Evolutionary conservation across 352 stramenopile species (phyloP), one percentile per base, ranked within the genome.

Genomic region (Nothophytophthora sp.): DNA sequence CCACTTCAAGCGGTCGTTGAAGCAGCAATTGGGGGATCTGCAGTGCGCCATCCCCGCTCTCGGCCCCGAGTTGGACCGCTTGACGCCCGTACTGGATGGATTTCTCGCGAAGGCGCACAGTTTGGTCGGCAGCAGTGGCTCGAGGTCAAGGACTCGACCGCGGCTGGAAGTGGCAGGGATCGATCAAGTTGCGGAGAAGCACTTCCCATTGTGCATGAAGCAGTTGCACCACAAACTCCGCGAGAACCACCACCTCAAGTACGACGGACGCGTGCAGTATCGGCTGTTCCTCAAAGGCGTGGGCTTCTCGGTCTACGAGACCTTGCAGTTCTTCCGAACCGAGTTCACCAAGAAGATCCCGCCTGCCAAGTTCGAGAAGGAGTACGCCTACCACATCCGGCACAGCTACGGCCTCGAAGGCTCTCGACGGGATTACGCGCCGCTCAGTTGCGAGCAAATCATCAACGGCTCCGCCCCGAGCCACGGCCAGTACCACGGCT

Each of bases 361-460:
- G 1, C 18, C 69, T 0, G 66, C 56, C n/a, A 81, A 68, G 43
- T 96, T 96, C 57, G 81, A 95, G 29, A 83, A 81, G 24, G 74
- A 93, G 52, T 92, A 95, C 48, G 72, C 81, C 5, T 96, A 96
- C 47, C 75, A 90, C 56, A 94, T 96, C 45, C 85, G 85, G 12
- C 86, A 96, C 60, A 90, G 73, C 60, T 95, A 95, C 46, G 87
- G 87, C 0, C 67, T 92, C 1, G 85, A 92, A 75, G 85, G 85
- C 0, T 78, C 73, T 12, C 70, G 82, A 9, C 87, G 79, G 47
- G 73, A 92, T 41, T 95, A 93, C 53, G 37, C 61, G 15, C 81
- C 82, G 16, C 46, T 82, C 8, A 50, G 73, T 32, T 95, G 85
- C 41, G 33, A 65, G 23, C 58, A 83, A 27, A 88, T 95, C 32